A percentile compares a stretch with the other conserved stretches of the same genome.
phyloP scores from a whole-genome alignment of 192 early-diverging fungal species.

The Allomyces arbusculus region DNA sequence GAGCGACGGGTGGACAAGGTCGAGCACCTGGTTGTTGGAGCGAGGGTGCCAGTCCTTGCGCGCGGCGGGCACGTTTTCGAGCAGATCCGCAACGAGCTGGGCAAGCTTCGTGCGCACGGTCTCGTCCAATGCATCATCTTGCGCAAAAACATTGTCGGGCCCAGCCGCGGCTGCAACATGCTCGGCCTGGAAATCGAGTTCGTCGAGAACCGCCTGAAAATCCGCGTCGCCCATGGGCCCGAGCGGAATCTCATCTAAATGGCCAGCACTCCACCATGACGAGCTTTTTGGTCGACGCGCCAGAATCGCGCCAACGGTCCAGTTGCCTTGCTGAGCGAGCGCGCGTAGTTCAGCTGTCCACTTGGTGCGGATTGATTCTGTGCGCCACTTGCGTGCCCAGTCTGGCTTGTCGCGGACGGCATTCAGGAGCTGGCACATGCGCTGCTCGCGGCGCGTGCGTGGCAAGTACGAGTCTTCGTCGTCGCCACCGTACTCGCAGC shows the following conservation, averaged over 20 bases:
- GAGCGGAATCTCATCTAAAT: too few relatives aligned
- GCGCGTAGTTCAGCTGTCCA: slow-evolving; percentile 10
- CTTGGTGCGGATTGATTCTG: slow-evolving; percentile 8
- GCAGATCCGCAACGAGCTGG: slow-evolving; percentile 10
- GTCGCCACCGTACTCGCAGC: too few relatives aligned
- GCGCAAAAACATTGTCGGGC: slow-evolving; percentile 12
- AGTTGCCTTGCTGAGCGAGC: too few relatives aligned
- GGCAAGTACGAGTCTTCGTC: too few relatives aligned
- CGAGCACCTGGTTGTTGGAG: slow-evolving; percentile 23
- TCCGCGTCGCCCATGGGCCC: too few relatives aligned
- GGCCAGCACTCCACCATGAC: too few relatives aligned
- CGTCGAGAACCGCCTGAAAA: slow-evolving; percentile 9
- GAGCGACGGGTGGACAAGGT: slow-evolving; percentile 30
- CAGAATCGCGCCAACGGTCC: too few relatives aligned
- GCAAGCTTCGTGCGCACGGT: slow-evolving; percentile 11
- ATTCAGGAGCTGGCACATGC: slow-evolving; percentile 12
- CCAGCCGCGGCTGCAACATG: slow-evolving; percentile 11
- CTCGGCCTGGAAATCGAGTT: slow-evolving; percentile 17
- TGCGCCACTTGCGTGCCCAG: slow-evolving; percentile 19
- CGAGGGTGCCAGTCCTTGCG: slow-evolving; percentile 22
- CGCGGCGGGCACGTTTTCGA: slow-evolving; percentile 14
- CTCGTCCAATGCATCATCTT: slow-evolving; percentile 7
- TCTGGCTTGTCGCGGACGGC: slow-evolving; percentile 23
- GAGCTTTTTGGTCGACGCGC: too few relatives aligned
- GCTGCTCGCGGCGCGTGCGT: too few relatives aligned